Percentiles rank a stretch among this genome's conserved stretches.
phyloP scores from a whole-genome alignment of 192 early-diverging fungal species.

The Coemansia sp. region DNA sequence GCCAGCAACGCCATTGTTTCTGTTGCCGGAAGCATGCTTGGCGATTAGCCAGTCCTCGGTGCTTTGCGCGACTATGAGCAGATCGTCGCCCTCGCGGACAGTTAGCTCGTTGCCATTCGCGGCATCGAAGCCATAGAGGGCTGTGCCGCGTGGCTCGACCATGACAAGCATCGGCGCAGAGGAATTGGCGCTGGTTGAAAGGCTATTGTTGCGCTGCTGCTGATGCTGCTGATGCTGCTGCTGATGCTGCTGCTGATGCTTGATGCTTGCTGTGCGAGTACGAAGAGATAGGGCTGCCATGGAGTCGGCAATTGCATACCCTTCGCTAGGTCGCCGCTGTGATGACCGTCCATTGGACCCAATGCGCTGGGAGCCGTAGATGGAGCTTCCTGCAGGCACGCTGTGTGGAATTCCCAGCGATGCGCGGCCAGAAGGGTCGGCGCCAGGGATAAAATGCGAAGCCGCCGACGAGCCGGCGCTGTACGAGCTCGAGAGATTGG shows the following conservation, averaged over 20 bases:
- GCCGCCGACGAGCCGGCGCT: slow-evolving; percentile 2
- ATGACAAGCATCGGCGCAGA: slow-evolving; percentile 23
- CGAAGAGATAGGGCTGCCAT: slow-evolving; percentile 26
- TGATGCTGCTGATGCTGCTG: slow-evolving; percentile 30
- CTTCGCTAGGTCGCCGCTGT: slow-evolving; percentile 35
- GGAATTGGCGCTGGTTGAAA: not conserved
- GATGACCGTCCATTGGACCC: slow-evolving; percentile 20
- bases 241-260: slow-evolving; percentile 24
- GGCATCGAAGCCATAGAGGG: slow-evolving; percentile 73
- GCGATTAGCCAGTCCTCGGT: slow-evolving; percentile 80
- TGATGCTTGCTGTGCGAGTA: slow-evolving; percentile 49
- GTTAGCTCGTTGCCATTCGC: slow-evolving; percentile 72
- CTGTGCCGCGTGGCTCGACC: slow-evolving; percentile 63
- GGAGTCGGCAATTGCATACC: slow-evolving; percentile 19
- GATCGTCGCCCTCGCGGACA: slow-evolving; percentile 67
- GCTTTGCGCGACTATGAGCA: slow-evolving; percentile 76
- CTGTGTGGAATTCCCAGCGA: slow-evolving; percentile 37
- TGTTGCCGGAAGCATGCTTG: slow-evolving; percentile 63
- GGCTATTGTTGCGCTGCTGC: slow-evolving; percentile 22
- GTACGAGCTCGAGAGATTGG: slow-evolving; percentile 10
- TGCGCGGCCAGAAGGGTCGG: slow-evolving; percentile 3
- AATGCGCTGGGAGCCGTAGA: slow-evolving; percentile 1
- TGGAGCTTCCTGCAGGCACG: slow-evolving; percentile 13
- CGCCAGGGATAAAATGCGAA: not conserved
- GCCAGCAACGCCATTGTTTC: slow-evolving; percentile 57